These are phyloP conservation scores for Clavariopsis aquatica DNA, from an alignment of 495 filamentous ascomycete species.

Conservation along the genomic window DNA sequence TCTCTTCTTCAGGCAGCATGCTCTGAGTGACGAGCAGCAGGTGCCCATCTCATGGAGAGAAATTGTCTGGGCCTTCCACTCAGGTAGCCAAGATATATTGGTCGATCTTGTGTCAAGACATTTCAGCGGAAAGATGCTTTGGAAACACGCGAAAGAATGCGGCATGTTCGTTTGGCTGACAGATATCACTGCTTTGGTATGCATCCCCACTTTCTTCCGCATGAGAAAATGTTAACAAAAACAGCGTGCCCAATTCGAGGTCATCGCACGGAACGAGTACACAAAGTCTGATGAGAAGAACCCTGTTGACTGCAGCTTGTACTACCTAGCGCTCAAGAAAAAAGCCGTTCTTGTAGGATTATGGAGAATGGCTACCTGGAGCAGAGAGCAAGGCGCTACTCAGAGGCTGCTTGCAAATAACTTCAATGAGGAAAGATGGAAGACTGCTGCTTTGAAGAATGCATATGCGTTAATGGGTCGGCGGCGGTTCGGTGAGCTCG, in stretches of 20 bases:
- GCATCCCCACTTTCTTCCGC: not conserved
- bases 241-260: conserved; percentile 78
- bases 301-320: conserved; percentile 89
- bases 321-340: conserved; percentile 87
- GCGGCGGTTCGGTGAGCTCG: conserved; percentile 71
- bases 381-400: conserved; percentile 79
- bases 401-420: conserved; percentile 77
- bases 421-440: conserved; percentile 83
- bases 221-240: conserved; percentile 21
- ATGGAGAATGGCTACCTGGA: conserved; percentile 94
- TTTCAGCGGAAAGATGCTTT: conserved; percentile 73
- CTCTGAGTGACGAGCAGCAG: conserved; percentile 62
- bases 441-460: conserved; percentile 90
- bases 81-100: conserved; percentile 87
- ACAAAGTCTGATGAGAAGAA: conserved; percentile 84
- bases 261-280: conserved; percentile 90
- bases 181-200: conserved; percentile 74
- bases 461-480: conserved; percentile 95
- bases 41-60: conserved; percentile 81
- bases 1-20: conserved; percentile 85
- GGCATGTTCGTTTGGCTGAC: conserved; percentile 96
- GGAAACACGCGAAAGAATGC: conserved; percentile 81
- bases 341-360: conserved; percentile 89
- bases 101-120: conserved; percentile 82
- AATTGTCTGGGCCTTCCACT: conserved; percentile 93